These are phyloP conservation scores for Diplosphaera chodatii DNA, from an alignment of 139 green algal genomes.

Conservation along the genomic window DNA sequence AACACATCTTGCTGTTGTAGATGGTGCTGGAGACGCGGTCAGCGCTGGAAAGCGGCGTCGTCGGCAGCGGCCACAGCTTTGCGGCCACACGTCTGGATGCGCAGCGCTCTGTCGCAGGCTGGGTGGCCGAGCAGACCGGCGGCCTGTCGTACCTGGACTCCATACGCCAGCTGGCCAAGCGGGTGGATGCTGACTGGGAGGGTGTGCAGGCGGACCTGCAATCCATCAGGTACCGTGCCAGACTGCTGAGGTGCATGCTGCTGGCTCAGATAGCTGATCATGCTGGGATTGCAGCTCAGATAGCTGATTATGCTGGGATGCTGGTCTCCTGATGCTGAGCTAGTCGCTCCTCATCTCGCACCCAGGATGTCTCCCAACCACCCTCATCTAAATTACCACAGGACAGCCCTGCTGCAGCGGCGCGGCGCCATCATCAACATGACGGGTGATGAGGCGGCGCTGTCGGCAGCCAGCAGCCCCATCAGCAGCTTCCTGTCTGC, in stretches of 20 bases:
- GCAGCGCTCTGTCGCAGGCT: constrained; percentile 79
- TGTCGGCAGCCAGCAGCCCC: constrained; percentile 45
- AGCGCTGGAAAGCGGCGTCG: constrained; percentile 70
- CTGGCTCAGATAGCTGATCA: not conserved
- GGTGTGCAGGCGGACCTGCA: constrained; percentile 65
- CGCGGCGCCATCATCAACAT: constrained; percentile 87
- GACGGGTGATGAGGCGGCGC: constrained; percentile 78
- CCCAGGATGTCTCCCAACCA: no score
- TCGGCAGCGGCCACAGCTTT: constrained; percentile 77
- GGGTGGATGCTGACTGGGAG: constrained; percentile 88
- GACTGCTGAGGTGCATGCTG: no score
- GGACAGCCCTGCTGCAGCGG: constrained; percentile 65
- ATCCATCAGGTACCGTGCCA: constrained; percentile 33
- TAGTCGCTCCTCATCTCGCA: no score
- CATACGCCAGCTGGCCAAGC: constrained; percentile 70
- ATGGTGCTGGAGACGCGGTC: constrained; percentile 94
- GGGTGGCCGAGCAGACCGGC: constrained; percentile 80
- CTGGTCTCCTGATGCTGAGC: no score
- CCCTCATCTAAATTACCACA: constrained; percentile 9
- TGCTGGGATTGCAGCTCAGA: not conserved
- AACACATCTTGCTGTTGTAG: constrained; percentile 44
- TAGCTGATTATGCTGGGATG: not conserved
- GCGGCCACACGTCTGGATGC: constrained; percentile 77
- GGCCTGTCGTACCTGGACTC: constrained; percentile 87
- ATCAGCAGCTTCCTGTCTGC: constrained; percentile 72